Base-by-base conservation (phyloP, 1,284 basidiomycete genomes). In the Taiwanofungus camphoratus region DNA sequence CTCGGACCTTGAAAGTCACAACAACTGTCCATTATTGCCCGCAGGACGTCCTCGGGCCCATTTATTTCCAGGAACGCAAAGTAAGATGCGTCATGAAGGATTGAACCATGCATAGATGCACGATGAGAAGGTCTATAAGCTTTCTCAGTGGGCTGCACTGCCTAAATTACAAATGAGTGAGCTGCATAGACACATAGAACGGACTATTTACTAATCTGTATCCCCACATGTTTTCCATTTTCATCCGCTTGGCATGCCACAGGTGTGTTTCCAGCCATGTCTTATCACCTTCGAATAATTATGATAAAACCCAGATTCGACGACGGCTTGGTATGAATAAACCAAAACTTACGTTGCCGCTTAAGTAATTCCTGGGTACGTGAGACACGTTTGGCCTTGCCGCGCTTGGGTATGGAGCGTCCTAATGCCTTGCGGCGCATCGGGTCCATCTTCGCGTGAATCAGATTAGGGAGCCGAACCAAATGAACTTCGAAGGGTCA, bases 231-330 rank as follows among this genome's bases (percentile, higher is more conserved):
- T 82, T 82, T 51, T 82, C 74, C 93, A 96, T 95, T 52, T 86
- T 80, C 79, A 93, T 93, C 1, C 92, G 77, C 63, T 95, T 96
- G 1, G 92, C 86, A 57, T 96, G 93, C 87, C 91, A 96, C 19
- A 95, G 63, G 60, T 96, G 93, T 3, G 92, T 93, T 57, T 92
- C 90, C 0, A 97, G 76, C 93, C 93, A 96, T 7, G 72, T 68
- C 61, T 95, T 95, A 52, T 88, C 73, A 20, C 69, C 90, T 92
- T 46, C 18, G 34, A 18, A 36, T 27, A 21, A 34, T 34, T 24
- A 8, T 36, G 52, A 48, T 27, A 13, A 13, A 27, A 27, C 31
- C 18, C 31, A 33, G 16, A 33, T 27, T 27, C 26, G 13, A 27
- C 7, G 8, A 27, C 26, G 7, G n/a, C 26, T 27, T 27, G 26